Evolutionary conservation across 371 early-diverging fungal species (phyloP).

Genomic region (Parasitella parasitica): DNA sequence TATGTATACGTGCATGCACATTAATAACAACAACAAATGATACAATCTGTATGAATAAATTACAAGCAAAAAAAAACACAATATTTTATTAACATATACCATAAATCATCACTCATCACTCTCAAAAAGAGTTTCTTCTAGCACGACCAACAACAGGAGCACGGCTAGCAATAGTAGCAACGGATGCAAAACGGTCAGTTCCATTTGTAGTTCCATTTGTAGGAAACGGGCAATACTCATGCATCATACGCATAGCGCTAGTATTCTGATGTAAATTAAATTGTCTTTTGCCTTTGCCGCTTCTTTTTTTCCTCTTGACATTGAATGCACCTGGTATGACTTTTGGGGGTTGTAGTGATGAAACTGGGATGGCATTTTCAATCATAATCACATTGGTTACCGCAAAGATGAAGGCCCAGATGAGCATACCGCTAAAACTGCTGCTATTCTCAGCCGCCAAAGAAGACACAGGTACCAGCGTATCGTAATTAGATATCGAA

Average conservation of each 20-base stretch:
- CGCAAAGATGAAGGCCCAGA: slow-evolving; percentile 22
- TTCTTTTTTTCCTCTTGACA: not conserved
- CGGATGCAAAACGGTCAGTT: not conserved
- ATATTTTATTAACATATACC: no score
- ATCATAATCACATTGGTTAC: slow-evolving; percentile 21
- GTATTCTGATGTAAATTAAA: not conserved
- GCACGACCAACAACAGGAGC: not conserved
- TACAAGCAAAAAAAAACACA: not conserved
- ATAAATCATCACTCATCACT: no score
- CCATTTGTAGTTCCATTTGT: not conserved
- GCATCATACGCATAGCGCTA: not conserved
- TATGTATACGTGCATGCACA: not conserved
- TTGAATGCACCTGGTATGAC: not conserved
- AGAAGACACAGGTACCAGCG: not conserved
- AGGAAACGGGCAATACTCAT: not conserved
- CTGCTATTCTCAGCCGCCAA: not conserved
- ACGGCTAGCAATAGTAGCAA: not conserved
- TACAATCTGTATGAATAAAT: not conserved
- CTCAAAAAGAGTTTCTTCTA: slow-evolving; percentile 7
- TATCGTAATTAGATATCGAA: slow-evolving; percentile 2
- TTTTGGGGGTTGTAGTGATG: not conserved
- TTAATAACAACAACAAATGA: not conserved
- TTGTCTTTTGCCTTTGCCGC: not conserved
- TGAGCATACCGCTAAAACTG: slow-evolving; percentile 12
- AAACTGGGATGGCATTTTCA: not conserved